phyloP scores from a whole-genome alignment of 306 rosid species.

The Astragalus membranaceus region DNA sequence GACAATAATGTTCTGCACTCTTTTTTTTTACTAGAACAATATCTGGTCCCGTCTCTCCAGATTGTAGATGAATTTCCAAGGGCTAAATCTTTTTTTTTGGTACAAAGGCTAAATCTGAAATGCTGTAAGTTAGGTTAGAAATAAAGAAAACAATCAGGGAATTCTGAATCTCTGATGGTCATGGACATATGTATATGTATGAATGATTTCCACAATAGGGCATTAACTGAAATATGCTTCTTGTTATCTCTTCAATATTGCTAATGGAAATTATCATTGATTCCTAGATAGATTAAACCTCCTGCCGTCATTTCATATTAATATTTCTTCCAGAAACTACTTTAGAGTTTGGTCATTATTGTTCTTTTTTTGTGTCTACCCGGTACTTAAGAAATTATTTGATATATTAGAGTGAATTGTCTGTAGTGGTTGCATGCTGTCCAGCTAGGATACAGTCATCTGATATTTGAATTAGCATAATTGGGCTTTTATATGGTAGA shows the following conservation, averaged over 20 bases:
- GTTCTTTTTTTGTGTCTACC: neutral
- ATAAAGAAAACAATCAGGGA: neutral
- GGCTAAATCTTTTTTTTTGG: neutral
- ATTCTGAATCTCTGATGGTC: neutral
- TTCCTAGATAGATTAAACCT: slow-evolving; percentile 3
- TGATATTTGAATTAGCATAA: neutral
- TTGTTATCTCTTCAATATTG: slow-evolving; percentile 1
- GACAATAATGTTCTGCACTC: too few species aligned
- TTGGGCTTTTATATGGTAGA: neutral
- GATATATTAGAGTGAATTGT: neutral
- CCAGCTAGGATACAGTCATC: neutral
- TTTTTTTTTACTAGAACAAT: too few species aligned
- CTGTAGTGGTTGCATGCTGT: neutral
- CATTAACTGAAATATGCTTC: neutral
- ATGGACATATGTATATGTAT: neutral
- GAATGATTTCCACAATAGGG: slow-evolving; percentile 8
- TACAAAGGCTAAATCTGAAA: neutral
- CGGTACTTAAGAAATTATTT: neutral
- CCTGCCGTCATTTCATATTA: neutral
- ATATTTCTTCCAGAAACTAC: neutral
- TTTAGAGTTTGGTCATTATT: slow-evolving; percentile 1
- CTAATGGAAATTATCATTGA: neutral
- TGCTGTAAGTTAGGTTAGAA: neutral
- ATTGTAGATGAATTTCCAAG: neutral
- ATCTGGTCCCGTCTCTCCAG: neutral